Base-by-base conservation (phyloP, 768 basidiomycete species). In the Leccinum ochraceum region DNA sequence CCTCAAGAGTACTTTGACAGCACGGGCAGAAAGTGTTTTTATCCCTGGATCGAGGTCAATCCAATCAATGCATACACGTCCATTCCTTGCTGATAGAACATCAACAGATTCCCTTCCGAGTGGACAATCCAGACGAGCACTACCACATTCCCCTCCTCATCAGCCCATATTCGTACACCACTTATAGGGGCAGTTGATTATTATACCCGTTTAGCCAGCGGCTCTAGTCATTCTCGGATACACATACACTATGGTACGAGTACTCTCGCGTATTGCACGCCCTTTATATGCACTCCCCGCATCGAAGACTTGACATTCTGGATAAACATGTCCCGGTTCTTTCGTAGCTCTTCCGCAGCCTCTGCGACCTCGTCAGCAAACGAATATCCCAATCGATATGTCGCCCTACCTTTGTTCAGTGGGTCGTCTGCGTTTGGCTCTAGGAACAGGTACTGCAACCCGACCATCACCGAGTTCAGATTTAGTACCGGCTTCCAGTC, bases 401-500 rank as follows among this genome's bases (percentile, higher is more conserved):
- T 53, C n/a, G n/a, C 66, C 86, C 51, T 62, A 93, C 96, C 96
- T 78, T 98, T 99, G 82, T 99, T 99, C 70, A 99, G 73, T 16
- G 97, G 97, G 76, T 99, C 97, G 68, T 98, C 96, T 42, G 97
- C 92, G 69, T 99, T 99, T 14, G 97, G 97, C 76, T 99, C 97
- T 59, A 99, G 81, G 83, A 99, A 99, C 56, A 99, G 84, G 71
- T 98, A 99, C 75, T 99, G 97, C 59, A 99, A 76, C 37, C 97
- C 97, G 61, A 98, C 93, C 94, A 98, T 96, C 64, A 99, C 94
- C 32, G 95, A 93, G 74, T 95, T 98, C 56, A 99, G 81, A 76
- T 98, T 98, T 49, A 99, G 80, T 3, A 99, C 97, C 6, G 97
- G 97, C 72, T 99, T 99, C 97, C 97, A 99, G 78, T 99, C 97